These are phyloP conservation scores for Hypoxylon fragiforme DNA, from an alignment of 495 filamentous ascomycete species.

Conservation along the genomic window DNA sequence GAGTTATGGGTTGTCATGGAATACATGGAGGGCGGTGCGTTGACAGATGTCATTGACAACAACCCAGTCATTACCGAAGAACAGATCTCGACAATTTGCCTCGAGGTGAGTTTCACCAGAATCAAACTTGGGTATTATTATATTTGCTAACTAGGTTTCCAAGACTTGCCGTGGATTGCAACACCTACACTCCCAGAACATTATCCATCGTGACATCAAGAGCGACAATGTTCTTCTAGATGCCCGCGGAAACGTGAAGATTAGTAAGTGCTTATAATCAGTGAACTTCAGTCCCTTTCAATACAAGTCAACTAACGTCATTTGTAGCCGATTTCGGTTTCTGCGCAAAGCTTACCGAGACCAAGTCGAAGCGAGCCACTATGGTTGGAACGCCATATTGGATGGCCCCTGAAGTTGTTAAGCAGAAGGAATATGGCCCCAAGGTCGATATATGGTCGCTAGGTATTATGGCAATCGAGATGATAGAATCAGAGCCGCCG, in stretches of 20 bases:
- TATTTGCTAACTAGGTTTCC: slow-evolving; percentile 40
- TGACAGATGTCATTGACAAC: slow-evolving; percentile 98
- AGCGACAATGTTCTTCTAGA: slow-evolving; percentile 96
- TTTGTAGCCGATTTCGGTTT: slow-evolving; percentile 93
- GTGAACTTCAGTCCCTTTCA: not conserved
- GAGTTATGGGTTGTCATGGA: slow-evolving; percentile 99
- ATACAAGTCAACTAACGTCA: slow-evolving; percentile 38
- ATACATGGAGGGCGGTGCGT: slow-evolving; percentile 97
- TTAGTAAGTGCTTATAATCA: slow-evolving; percentile 73
- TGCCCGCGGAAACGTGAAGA: slow-evolving; percentile 93
- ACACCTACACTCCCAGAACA: slow-evolving; percentile 91
- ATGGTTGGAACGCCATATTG: slow-evolving; percentile 99
- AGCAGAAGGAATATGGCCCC: slow-evolving; percentile 96
- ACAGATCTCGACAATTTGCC: slow-evolving; percentile 95
- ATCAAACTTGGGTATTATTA: not conserved
- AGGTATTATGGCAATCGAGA: slow-evolving; percentile 99
- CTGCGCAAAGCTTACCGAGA: slow-evolving; percentile 97
- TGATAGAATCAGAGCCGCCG: slow-evolving; percentile 98
- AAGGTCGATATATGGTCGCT: slow-evolving; percentile 99
- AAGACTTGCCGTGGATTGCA: slow-evolving; percentile 98
- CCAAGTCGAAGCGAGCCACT: slow-evolving; percentile 94
- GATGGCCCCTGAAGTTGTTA: slow-evolving; percentile 99
- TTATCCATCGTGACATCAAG: slow-evolving; percentile 99
- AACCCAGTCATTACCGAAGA: slow-evolving; percentile 88
- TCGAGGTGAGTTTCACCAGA: slow-evolving; percentile 68